A percentile compares a stretch with the other conserved stretches of the same genome.
Conservation (phyloP, 2,329 filamentous ascomycete genomes). For the Botrytis aclada region DNA sequence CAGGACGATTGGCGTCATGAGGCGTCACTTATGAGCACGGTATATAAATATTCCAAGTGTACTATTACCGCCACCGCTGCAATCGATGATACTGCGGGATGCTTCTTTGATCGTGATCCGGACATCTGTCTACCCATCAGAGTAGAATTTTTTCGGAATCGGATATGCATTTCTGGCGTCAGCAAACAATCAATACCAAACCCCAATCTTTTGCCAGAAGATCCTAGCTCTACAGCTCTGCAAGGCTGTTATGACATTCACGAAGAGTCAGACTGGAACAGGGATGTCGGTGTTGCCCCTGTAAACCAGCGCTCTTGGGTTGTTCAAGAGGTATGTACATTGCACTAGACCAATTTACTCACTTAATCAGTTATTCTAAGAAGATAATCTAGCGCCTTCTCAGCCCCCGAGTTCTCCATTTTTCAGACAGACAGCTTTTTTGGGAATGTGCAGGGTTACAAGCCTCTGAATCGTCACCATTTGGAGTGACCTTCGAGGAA, state of each 20-base stretch:
- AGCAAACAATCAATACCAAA: neutral
- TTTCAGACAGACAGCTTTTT: neutral
- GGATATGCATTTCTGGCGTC: accelerated
- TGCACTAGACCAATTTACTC: accelerated
- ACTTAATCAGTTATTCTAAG: neutral
- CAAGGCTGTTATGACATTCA: neutral
- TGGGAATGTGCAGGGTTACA: neutral
- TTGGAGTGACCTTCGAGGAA: accelerated
- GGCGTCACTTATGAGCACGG: neutral
- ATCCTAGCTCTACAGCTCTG: accelerated
- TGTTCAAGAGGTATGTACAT: neutral
- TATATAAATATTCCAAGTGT: neutral
- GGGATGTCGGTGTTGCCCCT: neutral
- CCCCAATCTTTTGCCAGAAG: neutral
- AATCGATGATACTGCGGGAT: neutral
- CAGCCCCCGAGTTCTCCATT: neutral
- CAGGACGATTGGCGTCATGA: neutral
- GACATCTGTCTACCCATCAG: neutral
- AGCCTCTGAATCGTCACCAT: neutral
- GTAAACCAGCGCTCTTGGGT: neutral
- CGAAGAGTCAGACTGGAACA: accelerated
- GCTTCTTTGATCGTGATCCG: neutral
- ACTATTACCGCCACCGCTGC: neutral
- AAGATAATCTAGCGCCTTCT: neutral
- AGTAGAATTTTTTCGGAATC: neutral